Evolutionary conservation across 148 eudicot species (phyloP), one percentile per base, ranked within the genome.

Genomic region (Chenopodium formosanum): DNA sequence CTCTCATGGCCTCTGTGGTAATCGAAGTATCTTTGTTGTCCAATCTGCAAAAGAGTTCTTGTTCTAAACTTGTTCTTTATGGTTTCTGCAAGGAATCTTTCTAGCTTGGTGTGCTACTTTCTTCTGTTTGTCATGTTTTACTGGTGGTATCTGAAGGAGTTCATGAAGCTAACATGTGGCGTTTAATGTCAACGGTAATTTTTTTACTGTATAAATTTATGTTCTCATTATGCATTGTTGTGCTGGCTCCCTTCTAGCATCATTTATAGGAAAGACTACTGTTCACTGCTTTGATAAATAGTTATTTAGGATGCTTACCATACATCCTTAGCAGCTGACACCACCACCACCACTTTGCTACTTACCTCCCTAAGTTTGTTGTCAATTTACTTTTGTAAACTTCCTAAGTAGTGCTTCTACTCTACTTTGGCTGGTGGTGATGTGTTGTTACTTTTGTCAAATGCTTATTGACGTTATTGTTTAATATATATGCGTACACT

Each of bases 41-140:
- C 56, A 52, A 50, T 48, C 25, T 47, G 70, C 23, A 40, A 78
- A 27, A n/a, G 48, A 40, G 62, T 5, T 14, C 12, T 58, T 37
- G 37, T 47, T 75, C 56, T 67, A 78, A 56, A 79, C 65, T 50
- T 64, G 2, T 74, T 71, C 23, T 62, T 66, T 82, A 77, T 88
- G 79, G 62, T 73, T 90, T 81, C 88, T 91, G 97, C 93, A 91
- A 91, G 93, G 91, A 84, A 82, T 83, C 86, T 72, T 86, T 91
- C 84, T 92, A 95, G 98, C 96, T 95, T 86, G 98, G 98, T 65
- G 91, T 93, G 80, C 90, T 95, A 34, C 86, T 95, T 69, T 91
- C 97, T 71, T 95, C 98, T 63, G 86, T 95, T 83, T 95, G 98
- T 86, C 98, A 93, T 83, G 71, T 92, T 70, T 73, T 93, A 65